Conservation (phyloP, 257 asterid genomes). For the Solanum tarijense region DNA sequence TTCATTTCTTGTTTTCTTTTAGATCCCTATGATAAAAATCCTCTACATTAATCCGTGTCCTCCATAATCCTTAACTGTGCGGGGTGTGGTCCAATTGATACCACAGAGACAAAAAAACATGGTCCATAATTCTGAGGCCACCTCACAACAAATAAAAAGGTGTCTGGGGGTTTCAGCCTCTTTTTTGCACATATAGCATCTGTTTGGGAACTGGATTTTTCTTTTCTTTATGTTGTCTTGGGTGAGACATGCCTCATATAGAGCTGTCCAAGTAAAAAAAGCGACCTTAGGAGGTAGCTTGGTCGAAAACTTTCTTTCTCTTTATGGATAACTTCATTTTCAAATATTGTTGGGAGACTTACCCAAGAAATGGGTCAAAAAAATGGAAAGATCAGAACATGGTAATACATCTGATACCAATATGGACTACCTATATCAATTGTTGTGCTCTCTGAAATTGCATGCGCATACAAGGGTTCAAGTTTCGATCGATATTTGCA, state of each 20-base stretch:
- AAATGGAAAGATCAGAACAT: too few species aligned
- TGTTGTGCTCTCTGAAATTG: too few species aligned
- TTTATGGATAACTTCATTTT: too few species aligned
- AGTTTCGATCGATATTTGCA: too few species aligned
- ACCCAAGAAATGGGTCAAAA: too few species aligned
- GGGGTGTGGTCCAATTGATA: neutral
- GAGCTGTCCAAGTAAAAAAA: neutral
- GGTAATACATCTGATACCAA: neutral
- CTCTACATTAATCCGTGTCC: neutral
- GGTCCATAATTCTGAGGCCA: neutral
- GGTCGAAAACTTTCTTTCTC: neutral
- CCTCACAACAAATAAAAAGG: neutral
- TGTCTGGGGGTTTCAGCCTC: neutral
- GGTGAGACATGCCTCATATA: neutral
- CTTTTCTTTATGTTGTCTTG: neutral
- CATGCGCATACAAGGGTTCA: too few species aligned
- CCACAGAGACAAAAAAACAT: neutral
- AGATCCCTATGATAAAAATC: neutral
- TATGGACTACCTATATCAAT: neutral
- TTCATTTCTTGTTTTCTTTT: neutral
- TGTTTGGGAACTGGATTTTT: neutral
- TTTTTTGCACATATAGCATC: neutral
- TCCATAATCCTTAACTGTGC: neutral
- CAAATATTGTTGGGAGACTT: too few species aligned
- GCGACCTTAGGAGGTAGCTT: neutral